Conservation (phyloP, 1,139 yeast species). For the Pichia sp. region DNA sequence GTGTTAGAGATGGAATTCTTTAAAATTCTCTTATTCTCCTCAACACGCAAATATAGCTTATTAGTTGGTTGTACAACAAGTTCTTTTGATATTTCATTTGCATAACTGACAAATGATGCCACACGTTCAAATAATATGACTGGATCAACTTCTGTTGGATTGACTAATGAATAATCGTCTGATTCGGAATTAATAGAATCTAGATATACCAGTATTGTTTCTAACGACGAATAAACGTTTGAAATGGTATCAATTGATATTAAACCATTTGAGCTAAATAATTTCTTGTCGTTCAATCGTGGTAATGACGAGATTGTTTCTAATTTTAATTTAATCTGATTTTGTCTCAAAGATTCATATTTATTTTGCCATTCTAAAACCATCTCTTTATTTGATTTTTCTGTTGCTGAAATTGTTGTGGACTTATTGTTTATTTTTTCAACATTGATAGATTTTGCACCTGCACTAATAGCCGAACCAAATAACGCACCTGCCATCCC, state of each 20-base stretch:
- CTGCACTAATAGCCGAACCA: conserved; percentile 10
- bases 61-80: conserved; percentile 31
- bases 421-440: not conserved
- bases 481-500: conserved; percentile 1
- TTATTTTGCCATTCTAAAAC: conserved; percentile 39
- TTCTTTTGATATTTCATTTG: conserved; percentile 34
- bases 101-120: conserved; percentile 44
- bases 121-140: conserved; percentile 48
- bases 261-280: conserved; percentile 31
- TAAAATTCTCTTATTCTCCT: conserved; percentile 16
- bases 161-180: conserved; percentile 20
- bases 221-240: conserved; percentile 43
- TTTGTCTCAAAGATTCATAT: conserved; percentile 38
- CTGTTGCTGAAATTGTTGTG: not conserved
- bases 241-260: conserved; percentile 41
- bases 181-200: conserved; percentile 20
- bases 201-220: conserved; percentile 37
- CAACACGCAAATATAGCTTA: conserved; percentile 13
- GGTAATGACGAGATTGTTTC: conserved; percentile 1
- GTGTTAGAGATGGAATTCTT: conserved; percentile 71
- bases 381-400: not conserved
- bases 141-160: conserved; percentile 25
- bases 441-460: not conserved
- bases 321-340: conserved; percentile 11
- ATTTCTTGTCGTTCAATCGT: not conserved